A percentile compares a stretch with the other conserved stretches of the same genome.
These are phyloP conservation scores for Eucalyptus curtisii DNA, from an alignment of 345 rosid species.

Conservation along the genomic window DNA sequence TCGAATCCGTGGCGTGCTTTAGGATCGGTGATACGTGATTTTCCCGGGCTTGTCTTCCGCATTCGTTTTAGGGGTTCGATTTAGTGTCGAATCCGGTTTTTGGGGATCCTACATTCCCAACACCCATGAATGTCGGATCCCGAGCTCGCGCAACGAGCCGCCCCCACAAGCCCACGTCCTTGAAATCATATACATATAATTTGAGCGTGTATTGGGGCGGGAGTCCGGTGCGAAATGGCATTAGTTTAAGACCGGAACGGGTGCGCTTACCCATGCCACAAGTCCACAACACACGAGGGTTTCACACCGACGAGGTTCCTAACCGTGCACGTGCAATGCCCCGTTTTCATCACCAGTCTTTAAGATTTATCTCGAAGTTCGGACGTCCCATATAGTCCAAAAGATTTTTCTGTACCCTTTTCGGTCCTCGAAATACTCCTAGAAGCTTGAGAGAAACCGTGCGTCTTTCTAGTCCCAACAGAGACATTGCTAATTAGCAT, in stretches of 20 bases:
- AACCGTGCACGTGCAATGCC: neutral
- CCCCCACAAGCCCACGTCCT: neutral
- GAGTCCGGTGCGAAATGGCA: neutral
- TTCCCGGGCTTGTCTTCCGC: too few species aligned
- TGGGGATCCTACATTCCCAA: too few species aligned
- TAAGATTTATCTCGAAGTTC: neutral
- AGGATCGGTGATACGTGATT: too few species aligned
- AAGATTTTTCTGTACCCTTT: neutral
- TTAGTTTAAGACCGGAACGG: neutral
- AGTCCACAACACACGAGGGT: neutral
- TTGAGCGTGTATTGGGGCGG: neutral
- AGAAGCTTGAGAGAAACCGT: neutral
- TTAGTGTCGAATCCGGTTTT: too few species aligned
- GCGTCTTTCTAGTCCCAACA: neutral
- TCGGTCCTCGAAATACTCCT: neutral
- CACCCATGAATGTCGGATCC: conserved; percentile 4
- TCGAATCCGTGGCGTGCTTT: too few species aligned
- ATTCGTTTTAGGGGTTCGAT: too few species aligned
- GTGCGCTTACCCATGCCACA: neutral
- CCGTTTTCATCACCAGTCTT: neutral
- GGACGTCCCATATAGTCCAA: neutral
- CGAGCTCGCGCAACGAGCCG: neutral
- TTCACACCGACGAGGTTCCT: neutral
- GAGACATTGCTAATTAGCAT: neutral
- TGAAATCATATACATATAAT: neutral